These are phyloP conservation scores for Tuber borchii DNA, from an alignment of 495 filamentous ascomycete genomes.

Conservation along the genomic window DNA sequence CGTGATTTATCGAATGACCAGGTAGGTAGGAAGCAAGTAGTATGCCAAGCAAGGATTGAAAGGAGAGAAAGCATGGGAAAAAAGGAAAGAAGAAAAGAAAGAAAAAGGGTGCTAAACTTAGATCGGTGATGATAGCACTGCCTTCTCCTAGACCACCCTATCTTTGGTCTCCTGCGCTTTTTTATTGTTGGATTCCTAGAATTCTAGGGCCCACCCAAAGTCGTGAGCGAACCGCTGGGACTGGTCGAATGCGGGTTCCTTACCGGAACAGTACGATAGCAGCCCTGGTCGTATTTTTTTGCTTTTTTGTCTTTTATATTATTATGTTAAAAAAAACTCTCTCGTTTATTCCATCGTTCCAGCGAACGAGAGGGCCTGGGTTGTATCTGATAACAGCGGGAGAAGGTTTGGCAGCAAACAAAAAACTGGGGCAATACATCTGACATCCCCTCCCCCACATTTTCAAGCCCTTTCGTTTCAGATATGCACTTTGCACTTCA, in stretches of 20 bases:
- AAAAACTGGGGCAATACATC: background rate
- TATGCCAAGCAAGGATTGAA: background rate
- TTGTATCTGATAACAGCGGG: background rate
- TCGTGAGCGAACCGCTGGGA: background rate
- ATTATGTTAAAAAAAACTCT: background rate
- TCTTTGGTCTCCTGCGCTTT: background rate
- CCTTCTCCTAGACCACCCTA: background rate
- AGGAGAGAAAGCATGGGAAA: background rate
- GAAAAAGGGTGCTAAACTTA: background rate
- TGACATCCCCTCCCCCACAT: background rate
- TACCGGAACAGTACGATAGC: background rate
- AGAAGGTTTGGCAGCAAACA: background rate
- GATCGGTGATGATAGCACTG: constrained; percentile 2
- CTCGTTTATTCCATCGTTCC: background rate
- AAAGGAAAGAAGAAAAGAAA: background rate
- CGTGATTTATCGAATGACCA: background rate
- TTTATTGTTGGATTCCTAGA: background rate
- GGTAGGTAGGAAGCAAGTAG: background rate
- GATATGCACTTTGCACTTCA: constrained; percentile 1
- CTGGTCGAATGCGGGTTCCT: background rate
- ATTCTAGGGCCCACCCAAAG: background rate
- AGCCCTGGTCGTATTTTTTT: background rate
- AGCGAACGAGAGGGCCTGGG: background rate
- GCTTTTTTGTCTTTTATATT: background rate
- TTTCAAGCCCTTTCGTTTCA: background rate